Evolutionary conservation across 495 filamentous ascomycete genomes (phyloP).

Genomic region (Penicillium mononematosum): DNA sequence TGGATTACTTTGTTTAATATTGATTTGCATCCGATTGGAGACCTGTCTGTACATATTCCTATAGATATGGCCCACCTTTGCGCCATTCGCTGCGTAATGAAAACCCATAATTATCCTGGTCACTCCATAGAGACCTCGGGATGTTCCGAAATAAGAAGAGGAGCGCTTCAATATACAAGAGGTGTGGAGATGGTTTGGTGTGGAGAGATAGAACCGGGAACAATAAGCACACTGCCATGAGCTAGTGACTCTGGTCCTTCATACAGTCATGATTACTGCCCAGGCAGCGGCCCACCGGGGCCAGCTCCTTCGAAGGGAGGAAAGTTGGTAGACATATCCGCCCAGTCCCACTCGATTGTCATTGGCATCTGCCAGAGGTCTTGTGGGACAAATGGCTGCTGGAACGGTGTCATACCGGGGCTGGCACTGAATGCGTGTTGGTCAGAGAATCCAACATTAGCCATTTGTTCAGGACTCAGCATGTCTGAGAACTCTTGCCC

Average conservation of each 20-base stretch:
- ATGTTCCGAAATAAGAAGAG: slow-evolving; percentile 3
- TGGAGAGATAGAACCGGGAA: neutral
- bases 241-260: slow-evolving; percentile 9
- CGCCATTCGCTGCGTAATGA: slow-evolving; percentile 13
- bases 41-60: slow-evolving; percentile 5
- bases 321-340: slow-evolving; percentile 67
- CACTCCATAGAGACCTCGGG: neutral
- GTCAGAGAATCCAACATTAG: slow-evolving; percentile 44
- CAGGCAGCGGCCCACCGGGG: slow-evolving; percentile 22
- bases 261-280: slow-evolving; percentile 26
- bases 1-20: neutral
- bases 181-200: slow-evolving; percentile 9
- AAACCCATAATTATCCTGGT: slow-evolving; percentile 3
- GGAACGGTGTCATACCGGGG: slow-evolving; percentile 57
- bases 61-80: neutral
- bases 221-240: slow-evolving; percentile 1
- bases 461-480: slow-evolving; percentile 43
- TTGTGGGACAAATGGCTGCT: slow-evolving; percentile 93
- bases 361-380: slow-evolving; percentile 96
- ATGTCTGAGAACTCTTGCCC: slow-evolving; percentile 42
- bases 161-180: slow-evolving; percentile 15
- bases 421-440: slow-evolving; percentile 36
- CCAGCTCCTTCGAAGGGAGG: slow-evolving; percentile 39
- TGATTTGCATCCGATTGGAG: slow-evolving; percentile 1
- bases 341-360: slow-evolving; percentile 98